Evolutionary conservation across 306 rosid species (phyloP), one percentile per base, ranked within the genome.

Genomic region (Lagenaria siceraria): DNA sequence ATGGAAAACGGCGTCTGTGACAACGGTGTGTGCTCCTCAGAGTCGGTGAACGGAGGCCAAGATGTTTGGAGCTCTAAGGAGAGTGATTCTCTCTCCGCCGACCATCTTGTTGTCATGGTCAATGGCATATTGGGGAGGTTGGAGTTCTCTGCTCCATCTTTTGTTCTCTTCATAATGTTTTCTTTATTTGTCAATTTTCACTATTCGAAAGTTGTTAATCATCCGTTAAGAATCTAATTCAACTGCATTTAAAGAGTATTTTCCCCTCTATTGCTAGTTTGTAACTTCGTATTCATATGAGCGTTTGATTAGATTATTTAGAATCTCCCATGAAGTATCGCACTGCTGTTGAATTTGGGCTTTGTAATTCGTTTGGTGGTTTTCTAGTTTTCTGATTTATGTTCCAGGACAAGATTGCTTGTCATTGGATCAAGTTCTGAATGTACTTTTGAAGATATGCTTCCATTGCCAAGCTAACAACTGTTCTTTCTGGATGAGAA

Each of bases 81-180:
- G 56, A 87, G 91, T 1, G 90, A 89, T 83, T 90, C 93, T 83
- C 88, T 91, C 27, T 81, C 97, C 1, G 98, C 97, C 12, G 88
- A 89, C 19, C 99, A 96, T 83, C 98, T 96, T 36, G 93, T 96
- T 64, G 90, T 96, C 69, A 88, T 90, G 99, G 97, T 90, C 69
- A 86, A 96, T 82, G 99, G 99, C 85, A 90, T 96, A 77, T 83
- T 96, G 31, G 99, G 99, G 80, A 91, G 92, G 98, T 95, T 24
- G 38, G 85, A 21, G 29, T 59, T 56, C 10, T 51, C 40, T 73
- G 43, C 36, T 72, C 8, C 2, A 72, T 72, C 10, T 49, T 8
- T 71, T 25, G 13, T 43, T 48, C 59, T 7, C 21, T 48, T 53
- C 35, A 0, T 72, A 8, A 29, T 48, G 51, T 49, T 49, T 72